Conservation (phyloP, 2,329 filamentous ascomycete genomes). For the Penicillium sp. region DNA sequence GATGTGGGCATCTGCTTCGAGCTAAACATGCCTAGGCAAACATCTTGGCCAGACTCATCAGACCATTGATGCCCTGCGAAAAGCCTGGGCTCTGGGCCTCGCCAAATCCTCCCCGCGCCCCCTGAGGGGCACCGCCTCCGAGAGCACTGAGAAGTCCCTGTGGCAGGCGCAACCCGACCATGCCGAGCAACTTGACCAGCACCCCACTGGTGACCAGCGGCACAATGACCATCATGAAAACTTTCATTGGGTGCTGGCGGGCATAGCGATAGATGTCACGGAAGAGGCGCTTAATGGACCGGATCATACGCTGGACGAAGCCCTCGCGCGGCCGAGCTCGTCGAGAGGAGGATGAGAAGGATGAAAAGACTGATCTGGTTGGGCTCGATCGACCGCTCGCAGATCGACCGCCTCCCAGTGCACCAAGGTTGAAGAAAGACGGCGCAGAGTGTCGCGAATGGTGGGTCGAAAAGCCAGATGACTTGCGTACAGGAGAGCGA, state of each 20-base stretch:
- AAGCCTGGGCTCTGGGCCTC: conserved; percentile 30
- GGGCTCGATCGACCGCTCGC: conserved; percentile 33
- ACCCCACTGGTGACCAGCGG: conserved; percentile 83
- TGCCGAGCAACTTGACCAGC: conserved; percentile 70
- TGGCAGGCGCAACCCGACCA: conserved; percentile 77
- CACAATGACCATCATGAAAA: conserved; percentile 82
- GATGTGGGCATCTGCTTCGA: neutral
- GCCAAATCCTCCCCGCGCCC: conserved; percentile 16
- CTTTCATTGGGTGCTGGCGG: conserved; percentile 78
- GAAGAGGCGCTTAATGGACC: conserved; percentile 73
- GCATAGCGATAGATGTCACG: conserved; percentile 79
- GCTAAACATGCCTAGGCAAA: conserved; percentile 24
- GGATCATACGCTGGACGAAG: conserved; percentile 71
- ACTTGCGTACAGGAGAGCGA: conserved; percentile 38
- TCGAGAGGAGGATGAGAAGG: conserved; percentile 69
- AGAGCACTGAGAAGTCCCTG: conserved; percentile 50
- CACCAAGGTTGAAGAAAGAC: conserved; percentile 48
- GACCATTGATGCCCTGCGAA: conserved; percentile 29
- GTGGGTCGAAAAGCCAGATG: conserved; percentile 36
- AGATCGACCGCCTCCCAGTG: conserved; percentile 26
- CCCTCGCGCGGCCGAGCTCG: conserved; percentile 73
- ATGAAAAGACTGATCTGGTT: conserved; percentile 50
- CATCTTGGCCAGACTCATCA: conserved; percentile 40
- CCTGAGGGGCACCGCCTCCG: conserved; percentile 25
- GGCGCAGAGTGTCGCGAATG: conserved; percentile 41